Evolutionary conservation across 2,329 filamentous ascomycete genomes (phyloP), one percentile per base, ranked within the genome.

Genomic region (Microdochium paspali): DNA sequence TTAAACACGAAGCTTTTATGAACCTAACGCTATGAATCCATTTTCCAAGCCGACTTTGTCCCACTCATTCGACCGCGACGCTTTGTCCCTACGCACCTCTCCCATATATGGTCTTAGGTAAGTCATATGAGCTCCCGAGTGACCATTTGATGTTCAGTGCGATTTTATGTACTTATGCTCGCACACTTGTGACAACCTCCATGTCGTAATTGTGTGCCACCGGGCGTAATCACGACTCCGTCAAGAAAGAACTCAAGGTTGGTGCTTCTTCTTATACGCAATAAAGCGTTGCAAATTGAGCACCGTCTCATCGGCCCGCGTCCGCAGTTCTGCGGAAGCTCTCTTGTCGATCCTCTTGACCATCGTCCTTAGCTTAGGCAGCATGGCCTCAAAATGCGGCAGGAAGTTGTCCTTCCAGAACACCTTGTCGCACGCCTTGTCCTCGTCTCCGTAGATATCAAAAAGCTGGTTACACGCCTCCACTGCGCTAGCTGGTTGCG

Each of bases 391-490:
- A 2, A 86, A 64, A 51, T 80, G 77, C 54, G 72, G 69, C 47
- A 82, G 61, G 56, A 85, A 80, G 52, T 69, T 70, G 51, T 80
- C 72, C 54, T 72, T 72, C 76, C 81, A 84, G 62, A 85, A 86
- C 2, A 85, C 80, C 24, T 66, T 68, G 58, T 85, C 82, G 58
- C 75, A 82, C 10, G 71, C 66, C 47, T 68, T 71, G 12, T 68
- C 70, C 60, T 81, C 79, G 58, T 85, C 78, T 24, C 73, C 76
- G 62, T 85, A 86, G 7, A 86, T 72, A 54, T 85, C 82, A 54
- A 84, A 83, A 18, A 86, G 52, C 61, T 84, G 79, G 62, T 85
- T 79, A 40, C 85, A 65, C 15, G 79, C 77, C 64, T 85, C 82
- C 26, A 85, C 72, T 4, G 71, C 70, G 43, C 84, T 78, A 2